Conservation (phyloP, 2,329 filamentous ascomycete species). For the Pseudogymnoascus sp. region DNA sequence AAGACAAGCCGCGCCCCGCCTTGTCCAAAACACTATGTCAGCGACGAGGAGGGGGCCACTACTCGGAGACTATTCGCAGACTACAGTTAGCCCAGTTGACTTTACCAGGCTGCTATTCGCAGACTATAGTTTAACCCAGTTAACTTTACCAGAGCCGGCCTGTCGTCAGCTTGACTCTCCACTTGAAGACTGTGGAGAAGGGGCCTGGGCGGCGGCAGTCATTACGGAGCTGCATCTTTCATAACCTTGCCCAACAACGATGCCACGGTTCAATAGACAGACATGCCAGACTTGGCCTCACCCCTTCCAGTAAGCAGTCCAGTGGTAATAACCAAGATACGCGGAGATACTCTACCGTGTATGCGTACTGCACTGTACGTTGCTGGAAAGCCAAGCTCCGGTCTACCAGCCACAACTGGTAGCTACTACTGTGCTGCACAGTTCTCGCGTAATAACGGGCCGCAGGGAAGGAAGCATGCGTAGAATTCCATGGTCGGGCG, state of each 20-base stretch:
- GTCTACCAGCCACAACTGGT: background rate
- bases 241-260: background rate
- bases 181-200: background rate
- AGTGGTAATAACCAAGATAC: background rate
- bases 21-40: background rate
- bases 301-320: background rate
- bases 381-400: background rate
- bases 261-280: background rate
- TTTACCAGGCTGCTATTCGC: too few species aligned
- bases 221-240: background rate
- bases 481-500: background rate
- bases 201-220: background rate
- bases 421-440: background rate
- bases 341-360: background rate
- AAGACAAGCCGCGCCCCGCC: background rate
- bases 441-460: conserved; percentile 1
- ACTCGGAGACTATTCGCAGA: background rate
- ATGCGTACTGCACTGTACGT: too few species aligned
- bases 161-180: background rate
- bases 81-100: too few species aligned
- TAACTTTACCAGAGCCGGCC: background rate
- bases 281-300: background rate
- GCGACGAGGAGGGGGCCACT: background rate
- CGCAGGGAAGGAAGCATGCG: background rate
- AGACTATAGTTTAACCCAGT: background rate